These are phyloP conservation scores for Salix udensis DNA, from an alignment of 345 rosid genomes.

Conservation along the genomic window DNA sequence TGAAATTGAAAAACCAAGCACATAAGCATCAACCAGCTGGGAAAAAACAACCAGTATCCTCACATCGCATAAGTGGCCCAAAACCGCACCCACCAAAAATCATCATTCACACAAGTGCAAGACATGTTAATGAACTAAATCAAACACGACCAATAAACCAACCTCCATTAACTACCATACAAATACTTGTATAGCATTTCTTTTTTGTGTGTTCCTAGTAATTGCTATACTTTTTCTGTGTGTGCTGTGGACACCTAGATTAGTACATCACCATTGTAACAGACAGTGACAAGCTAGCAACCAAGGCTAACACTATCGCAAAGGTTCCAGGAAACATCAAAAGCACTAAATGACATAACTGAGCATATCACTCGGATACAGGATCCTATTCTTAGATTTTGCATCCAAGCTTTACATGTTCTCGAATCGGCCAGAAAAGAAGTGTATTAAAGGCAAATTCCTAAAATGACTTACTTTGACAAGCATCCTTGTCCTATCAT, in stretches of 20 bases:
- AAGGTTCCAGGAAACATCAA: slow-evolving; percentile 6
- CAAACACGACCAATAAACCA: not conserved
- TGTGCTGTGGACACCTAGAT: not conserved
- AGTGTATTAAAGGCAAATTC: not conserved
- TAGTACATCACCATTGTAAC: not conserved
- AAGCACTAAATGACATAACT: slow-evolving; percentile 7
- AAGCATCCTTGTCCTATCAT: not conserved
- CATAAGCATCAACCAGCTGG: slow-evolving; percentile 18
- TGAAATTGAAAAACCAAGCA: slow-evolving; percentile 18
- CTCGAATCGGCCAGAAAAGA: not conserved
- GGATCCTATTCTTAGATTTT: not conserved
- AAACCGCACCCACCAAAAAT: slow-evolving; percentile 2
- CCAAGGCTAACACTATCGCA: not conserved
- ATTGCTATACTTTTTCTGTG: too few species aligned
- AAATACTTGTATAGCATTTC: too few species aligned
- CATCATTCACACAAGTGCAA: not conserved
- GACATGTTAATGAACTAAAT: not conserved
- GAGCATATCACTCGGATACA: not conserved
- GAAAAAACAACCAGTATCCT: not conserved
- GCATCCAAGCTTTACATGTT: not conserved
- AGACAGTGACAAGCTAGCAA: not conserved
- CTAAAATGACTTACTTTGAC: not conserved
- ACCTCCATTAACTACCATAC: not conserved
- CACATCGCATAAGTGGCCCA: slow-evolving; percentile 5
- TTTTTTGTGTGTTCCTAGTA: too few species aligned